Percentiles rank a stretch among this genome's conserved stretches.
phyloP scores from a whole-genome alignment of 2,329 filamentous ascomycete species.

The Ramichloridium luteum region DNA sequence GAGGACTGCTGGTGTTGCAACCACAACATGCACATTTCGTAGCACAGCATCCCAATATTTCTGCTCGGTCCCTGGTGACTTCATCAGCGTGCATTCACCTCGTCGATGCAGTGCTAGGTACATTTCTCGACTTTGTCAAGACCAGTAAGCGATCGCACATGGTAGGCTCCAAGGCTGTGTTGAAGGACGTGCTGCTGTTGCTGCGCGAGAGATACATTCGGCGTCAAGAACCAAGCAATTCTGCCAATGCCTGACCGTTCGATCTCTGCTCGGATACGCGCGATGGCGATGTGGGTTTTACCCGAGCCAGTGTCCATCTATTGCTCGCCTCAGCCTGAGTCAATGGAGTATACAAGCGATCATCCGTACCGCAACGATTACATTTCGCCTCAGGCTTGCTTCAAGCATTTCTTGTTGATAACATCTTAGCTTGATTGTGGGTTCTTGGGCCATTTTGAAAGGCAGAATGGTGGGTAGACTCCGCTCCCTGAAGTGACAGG shows the following conservation, averaged over 20 bases:
- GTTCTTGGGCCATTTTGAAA: too few relatives aligned
- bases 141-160: conserved; percentile 53
- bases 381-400: conserved; percentile 31
- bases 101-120: conserved; percentile 50
- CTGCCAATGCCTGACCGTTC: conserved; percentile 27
- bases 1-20: conserved; percentile 67
- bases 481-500: too few relatives aligned
- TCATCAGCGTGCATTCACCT: conserved; percentile 57
- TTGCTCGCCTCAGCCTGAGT: neutral
- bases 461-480: too few relatives aligned
- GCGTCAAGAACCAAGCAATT: conserved; percentile 8
- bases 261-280: conserved; percentile 32
- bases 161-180: conserved; percentile 34
- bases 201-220: conserved; percentile 29
- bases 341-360: too few relatives aligned
- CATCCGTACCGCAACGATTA: conserved; percentile 30
- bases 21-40: conserved; percentile 53
- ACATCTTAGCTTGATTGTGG: conserved; percentile 30
- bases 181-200: conserved; percentile 31
- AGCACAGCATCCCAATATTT: conserved; percentile 56
- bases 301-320: conserved; percentile 38
- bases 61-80: conserved; percentile 57
- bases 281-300: conserved; percentile 37
- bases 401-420: conserved; percentile 41
- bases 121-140: conserved; percentile 60